Percentiles rank a stretch among this genome's conserved stretches.
Evolutionary conservation across 2,329 filamentous ascomycete genomes (phyloP).

Genomic region (Aspergillus novofumigatus): DNA sequence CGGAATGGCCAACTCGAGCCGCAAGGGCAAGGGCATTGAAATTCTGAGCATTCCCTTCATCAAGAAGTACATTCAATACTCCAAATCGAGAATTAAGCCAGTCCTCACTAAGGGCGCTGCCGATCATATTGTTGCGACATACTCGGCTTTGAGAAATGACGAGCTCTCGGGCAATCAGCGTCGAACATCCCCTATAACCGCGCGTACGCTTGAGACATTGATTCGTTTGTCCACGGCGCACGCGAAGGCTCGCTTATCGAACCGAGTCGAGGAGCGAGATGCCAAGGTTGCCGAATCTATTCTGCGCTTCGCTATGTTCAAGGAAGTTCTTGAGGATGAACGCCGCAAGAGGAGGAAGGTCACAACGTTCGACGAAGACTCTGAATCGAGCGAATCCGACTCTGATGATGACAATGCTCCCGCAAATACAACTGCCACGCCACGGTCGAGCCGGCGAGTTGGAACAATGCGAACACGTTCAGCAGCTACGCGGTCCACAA

Average conservation of each 20-base stretch:
- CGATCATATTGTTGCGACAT: slow-evolving; percentile 85
- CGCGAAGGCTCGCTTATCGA: slow-evolving; percentile 85
- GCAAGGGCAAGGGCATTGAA: slow-evolving; percentile 71
- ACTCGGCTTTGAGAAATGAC: slow-evolving; percentile 90
- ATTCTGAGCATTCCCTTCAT: slow-evolving; percentile 96
- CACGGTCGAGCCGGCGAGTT: slow-evolving; percentile 30
- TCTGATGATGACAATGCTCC: slow-evolving; percentile 25
- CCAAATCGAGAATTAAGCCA: slow-evolving; percentile 86
- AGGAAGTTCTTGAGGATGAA: slow-evolving; percentile 77
- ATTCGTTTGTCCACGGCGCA: slow-evolving; percentile 96
- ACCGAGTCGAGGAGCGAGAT: slow-evolving; percentile 82
- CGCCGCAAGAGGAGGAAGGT: slow-evolving; percentile 80
- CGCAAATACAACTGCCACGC: slow-evolving; percentile 25
- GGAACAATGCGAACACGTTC: slow-evolving; percentile 32
- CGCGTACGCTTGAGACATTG: slow-evolving; percentile 94
- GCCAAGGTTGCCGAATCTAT: slow-evolving; percentile 84
- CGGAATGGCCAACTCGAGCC: slow-evolving; percentile 74
- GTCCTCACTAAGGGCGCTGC: slow-evolving; percentile 85
- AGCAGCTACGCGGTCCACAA: slow-evolving; percentile 34
- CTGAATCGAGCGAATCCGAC: slow-evolving; percentile 41
- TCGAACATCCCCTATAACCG: slow-evolving; percentile 90
- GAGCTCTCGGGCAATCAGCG: slow-evolving; percentile 92
- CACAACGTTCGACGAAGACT: slow-evolving; percentile 61
- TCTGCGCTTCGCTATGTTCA: slow-evolving; percentile 91
- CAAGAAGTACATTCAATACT: slow-evolving; percentile 99